These are phyloP conservation scores for Yamagishiella unicocca DNA, from an alignment of 139 green algal species.

Conservation along the genomic window DNA sequence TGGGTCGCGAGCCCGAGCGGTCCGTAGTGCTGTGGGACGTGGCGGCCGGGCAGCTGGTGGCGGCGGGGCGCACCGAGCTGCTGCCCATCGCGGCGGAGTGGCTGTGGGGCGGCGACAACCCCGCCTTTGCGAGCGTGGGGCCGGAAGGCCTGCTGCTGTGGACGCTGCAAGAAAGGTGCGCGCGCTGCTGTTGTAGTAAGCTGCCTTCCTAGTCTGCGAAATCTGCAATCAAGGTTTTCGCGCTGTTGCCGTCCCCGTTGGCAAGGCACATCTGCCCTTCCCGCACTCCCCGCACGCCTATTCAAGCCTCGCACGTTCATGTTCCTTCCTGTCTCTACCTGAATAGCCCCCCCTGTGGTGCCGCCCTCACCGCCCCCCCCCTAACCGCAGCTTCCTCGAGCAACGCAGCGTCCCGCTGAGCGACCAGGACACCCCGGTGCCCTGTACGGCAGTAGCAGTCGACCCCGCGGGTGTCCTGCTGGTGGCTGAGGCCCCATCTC, in stretches of 20 bases:
- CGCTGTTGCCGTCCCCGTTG: too few relatives aligned
- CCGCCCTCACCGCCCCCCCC: too few relatives aligned
- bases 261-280: too few relatives aligned
- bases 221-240: too few relatives aligned
- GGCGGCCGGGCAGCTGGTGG: constrained; percentile 32
- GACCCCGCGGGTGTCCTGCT: constrained; percentile 45
- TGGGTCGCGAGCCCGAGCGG: constrained; percentile 59
- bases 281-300: too few relatives aligned
- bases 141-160: constrained; percentile 65
- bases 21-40: constrained; percentile 73
- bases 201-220: too few relatives aligned
- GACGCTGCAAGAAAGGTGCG: constrained; percentile 58
- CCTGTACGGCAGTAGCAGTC: constrained; percentile 35
- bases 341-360: too few relatives aligned
- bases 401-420: constrained; percentile 43
- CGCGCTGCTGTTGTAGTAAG: too few relatives aligned
- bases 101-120: constrained; percentile 47
- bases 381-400: constrained; percentile 47
- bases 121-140: constrained; percentile 64
- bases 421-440: neutral
- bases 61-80: constrained; percentile 45
- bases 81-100: constrained; percentile 51
- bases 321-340: too few relatives aligned
- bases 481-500: constrained; percentile 22
- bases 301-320: too few relatives aligned